Evolutionary conservation across 345 rosid species (phyloP), one percentile per base, ranked within the genome.

Genomic region (Carallia brachiata): DNA sequence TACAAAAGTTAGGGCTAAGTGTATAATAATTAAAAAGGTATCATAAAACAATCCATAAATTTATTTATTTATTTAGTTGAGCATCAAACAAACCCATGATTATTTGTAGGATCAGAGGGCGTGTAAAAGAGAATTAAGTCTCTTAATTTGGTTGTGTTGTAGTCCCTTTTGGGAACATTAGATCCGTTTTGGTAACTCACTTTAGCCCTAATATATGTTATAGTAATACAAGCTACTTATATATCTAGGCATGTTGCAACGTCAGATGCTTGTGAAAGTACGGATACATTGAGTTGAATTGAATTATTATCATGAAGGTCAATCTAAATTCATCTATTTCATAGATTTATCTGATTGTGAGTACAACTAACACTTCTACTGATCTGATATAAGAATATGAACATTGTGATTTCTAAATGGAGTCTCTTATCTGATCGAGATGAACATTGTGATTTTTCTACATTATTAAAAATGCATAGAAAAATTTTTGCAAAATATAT

Each of bases 161-260:
- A 76, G 67, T 50, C 70, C 17, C 78, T 77, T 84, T 88, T 69
- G 82, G 79, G 83, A 69, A 85, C 88, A 82, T 73, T 72, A 66
- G 76, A 84, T 80, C 85, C 62, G 60, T 75, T 69, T 72, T 69
- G 59, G 72, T 56, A 62, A 70, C 55, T 15, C 39, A 31, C 30
- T 72, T 73, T 77, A 73, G 65, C 60, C 65, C 37, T 79, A 36
- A 67, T 68, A 70, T 77, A 67, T 64, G 66, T 72, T 64, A 72
- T 66, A 72, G 63, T 72, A 70, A 40, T 55, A 53, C 23, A 19
- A 30, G 13, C 50, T 52, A 67, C 0, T 65, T 69, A 13, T 54
- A 0, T 0, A 23, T 16, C 60, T 30, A 30, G 55, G 30, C 89
- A 86, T 86, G 85, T 86, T 84, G 63, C 71, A 48, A 44, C 76